phyloP scores from a whole-genome alignment of 2,329 filamentous ascomycete genomes.

The Lachnellula cervina region DNA sequence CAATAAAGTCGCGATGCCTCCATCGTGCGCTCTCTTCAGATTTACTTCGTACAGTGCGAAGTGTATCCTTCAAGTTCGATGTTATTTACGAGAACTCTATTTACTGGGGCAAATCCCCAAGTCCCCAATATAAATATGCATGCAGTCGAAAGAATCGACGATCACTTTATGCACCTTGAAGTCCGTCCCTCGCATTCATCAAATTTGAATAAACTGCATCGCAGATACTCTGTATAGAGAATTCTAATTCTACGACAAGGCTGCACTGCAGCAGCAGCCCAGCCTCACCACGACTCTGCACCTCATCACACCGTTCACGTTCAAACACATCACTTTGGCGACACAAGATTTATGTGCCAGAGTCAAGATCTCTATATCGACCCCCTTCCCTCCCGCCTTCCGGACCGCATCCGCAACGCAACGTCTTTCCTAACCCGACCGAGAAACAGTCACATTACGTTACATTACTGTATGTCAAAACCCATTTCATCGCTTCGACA shows the following conservation, averaged over 20 bases:
- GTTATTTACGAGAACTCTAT: not conserved
- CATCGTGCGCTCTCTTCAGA: not conserved
- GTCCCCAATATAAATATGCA: not conserved
- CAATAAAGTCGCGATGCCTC: no score
- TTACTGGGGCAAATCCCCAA: not conserved
- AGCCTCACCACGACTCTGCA: slow-evolving; percentile 1
- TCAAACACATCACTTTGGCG: not conserved
- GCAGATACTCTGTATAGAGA: not conserved
- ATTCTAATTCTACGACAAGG: not conserved
- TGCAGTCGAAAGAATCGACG: not conserved
- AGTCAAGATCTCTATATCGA: no score
- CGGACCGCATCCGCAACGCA: slow-evolving; percentile 5
- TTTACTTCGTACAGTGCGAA: not conserved
- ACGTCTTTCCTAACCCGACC: not conserved
- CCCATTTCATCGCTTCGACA: no score
- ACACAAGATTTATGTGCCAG: slow-evolving; percentile 2
- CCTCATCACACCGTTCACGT: slow-evolving; percentile 4
- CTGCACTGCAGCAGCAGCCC: not conserved
- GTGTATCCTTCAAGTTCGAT: not conserved
- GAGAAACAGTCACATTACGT: slow-evolving; percentile 1
- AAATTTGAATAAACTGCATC: not conserved
- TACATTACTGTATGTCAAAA: not conserved
- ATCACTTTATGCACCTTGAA: not conserved
- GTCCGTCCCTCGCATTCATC: not conserved
- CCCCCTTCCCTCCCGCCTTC: no score